Evolutionary conservation across 805 yeast genomes (phyloP).

Genomic region (Cyberlindnera mississippiensis): DNA sequence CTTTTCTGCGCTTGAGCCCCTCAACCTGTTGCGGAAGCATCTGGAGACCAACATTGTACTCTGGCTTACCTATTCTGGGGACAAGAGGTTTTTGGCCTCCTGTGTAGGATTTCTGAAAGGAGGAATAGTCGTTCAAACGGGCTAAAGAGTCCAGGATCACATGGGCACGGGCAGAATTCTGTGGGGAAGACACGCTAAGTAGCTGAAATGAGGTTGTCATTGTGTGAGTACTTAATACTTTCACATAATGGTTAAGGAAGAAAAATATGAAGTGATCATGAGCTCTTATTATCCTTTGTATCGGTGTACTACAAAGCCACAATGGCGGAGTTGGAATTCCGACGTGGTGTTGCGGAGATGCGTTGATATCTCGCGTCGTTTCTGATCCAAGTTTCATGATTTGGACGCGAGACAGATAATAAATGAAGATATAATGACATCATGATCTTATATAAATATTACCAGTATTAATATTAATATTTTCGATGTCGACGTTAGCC

Average conservation of each 20-base stretch:
- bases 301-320: neutral
- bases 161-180: neutral
- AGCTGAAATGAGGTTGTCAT: neutral
- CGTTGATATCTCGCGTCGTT: too few species aligned
- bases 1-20: conserved; percentile 40
- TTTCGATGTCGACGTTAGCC: too few species aligned
- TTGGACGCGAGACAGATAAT: too few species aligned
- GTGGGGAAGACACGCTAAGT: neutral
- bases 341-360: too few species aligned
- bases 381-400: too few species aligned
- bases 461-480: too few species aligned
- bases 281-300: too few species aligned
- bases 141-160: neutral
- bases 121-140: neutral
- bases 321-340: conserved; percentile 2
- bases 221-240: too few species aligned
- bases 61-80: conserved; percentile 3
- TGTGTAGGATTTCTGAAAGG: neutral
- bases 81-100: neutral
- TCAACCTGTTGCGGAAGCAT: conserved; percentile 30
- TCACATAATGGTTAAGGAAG: too few species aligned
- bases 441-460: too few species aligned
- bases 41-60: conserved; percentile 26
- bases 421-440: too few species aligned
- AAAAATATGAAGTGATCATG: too few species aligned